These are phyloP conservation scores for Peniophora sp. DNA, from an alignment of 1,284 basidiomycete genomes.

Conservation along the genomic window DNA sequence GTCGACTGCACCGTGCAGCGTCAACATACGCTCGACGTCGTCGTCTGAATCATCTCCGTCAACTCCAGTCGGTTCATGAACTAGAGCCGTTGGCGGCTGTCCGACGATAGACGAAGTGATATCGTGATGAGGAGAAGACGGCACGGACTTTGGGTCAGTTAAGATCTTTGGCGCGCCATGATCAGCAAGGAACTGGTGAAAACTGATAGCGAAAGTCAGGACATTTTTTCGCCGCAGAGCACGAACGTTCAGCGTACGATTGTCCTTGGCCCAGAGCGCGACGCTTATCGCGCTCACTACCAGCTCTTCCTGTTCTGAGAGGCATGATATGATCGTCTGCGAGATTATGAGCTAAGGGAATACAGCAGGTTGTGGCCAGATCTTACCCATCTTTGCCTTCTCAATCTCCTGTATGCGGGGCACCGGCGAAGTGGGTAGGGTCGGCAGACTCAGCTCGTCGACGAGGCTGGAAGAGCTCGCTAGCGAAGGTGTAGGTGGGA, in stretches of 20 bases:
- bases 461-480: slow-evolving; percentile 1
- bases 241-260: neutral
- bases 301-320: neutral
- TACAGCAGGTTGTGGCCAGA: neutral
- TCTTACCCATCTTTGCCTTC: slow-evolving; percentile 7
- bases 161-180: neutral
- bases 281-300: neutral
- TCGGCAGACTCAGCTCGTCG: slow-evolving; percentile 4
- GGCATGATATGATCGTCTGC: neutral
- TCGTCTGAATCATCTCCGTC: neutral
- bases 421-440: neutral
- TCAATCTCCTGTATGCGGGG: slow-evolving; percentile 3
- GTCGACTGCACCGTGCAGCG: neutral
- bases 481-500: slow-evolving; percentile 3
- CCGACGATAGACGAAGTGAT: neutral
- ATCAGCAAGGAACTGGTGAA: neutral
- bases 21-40: neutral
- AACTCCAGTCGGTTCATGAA: neutral
- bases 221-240: neutral
- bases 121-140: neutral
- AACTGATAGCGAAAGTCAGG: neutral
- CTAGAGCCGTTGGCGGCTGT: neutral
- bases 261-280: neutral
- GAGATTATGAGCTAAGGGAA: neutral
- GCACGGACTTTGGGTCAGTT: neutral